These are phyloP conservation scores for Cordyceps cicadae DNA, from an alignment of 2,329 filamentous ascomycete species.

Conservation along the genomic window DNA sequence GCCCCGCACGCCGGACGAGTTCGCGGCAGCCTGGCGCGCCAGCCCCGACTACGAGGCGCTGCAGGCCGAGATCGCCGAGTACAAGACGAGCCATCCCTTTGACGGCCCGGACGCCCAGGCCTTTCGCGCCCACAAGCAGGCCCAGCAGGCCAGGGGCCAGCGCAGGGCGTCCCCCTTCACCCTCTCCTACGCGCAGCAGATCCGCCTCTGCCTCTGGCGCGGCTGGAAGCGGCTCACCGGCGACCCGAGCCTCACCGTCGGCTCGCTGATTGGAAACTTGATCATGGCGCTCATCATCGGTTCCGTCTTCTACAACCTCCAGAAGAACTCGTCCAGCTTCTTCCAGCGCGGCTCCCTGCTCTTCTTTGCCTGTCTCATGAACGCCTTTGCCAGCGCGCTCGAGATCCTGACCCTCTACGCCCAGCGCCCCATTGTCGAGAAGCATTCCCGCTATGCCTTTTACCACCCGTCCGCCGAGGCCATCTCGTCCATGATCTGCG, in stretches of 20 bases:
- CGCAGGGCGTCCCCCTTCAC: slow-evolving; percentile 74
- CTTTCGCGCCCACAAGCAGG: slow-evolving; percentile 46
- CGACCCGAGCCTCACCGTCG: slow-evolving; percentile 67
- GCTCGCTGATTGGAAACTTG: slow-evolving; percentile 62
- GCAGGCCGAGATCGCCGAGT: slow-evolving; percentile 46
- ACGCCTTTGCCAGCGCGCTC: slow-evolving; percentile 71
- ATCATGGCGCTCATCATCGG: slow-evolving; percentile 58
- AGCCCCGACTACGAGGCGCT: slow-evolving; percentile 43
- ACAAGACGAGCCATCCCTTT: slow-evolving; percentile 45
- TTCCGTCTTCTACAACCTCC: slow-evolving; percentile 73
- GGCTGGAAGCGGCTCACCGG: slow-evolving; percentile 69
- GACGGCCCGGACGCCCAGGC: slow-evolving; percentile 47
- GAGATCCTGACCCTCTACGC: slow-evolving; percentile 61
- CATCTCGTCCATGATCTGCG: slow-evolving; percentile 76
- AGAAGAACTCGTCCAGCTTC: slow-evolving; percentile 59
- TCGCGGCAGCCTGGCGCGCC: slow-evolving; percentile 49
- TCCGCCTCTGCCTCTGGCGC: slow-evolving; percentile 71
- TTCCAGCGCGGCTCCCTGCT: slow-evolving; percentile 71
- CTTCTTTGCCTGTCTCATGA: slow-evolving; percentile 83
- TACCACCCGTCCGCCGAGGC: slow-evolving; percentile 63
- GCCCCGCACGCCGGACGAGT: slow-evolving; percentile 54
- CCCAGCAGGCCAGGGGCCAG: slow-evolving; percentile 48
- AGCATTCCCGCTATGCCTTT: slow-evolving; percentile 22
- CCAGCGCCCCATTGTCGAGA: slow-evolving; percentile 20
- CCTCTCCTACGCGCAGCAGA: slow-evolving; percentile 66